Evolutionary conservation across 2,329 filamentous ascomycete genomes (phyloP).

Genomic region (Stemphylium vesicarium): DNA sequence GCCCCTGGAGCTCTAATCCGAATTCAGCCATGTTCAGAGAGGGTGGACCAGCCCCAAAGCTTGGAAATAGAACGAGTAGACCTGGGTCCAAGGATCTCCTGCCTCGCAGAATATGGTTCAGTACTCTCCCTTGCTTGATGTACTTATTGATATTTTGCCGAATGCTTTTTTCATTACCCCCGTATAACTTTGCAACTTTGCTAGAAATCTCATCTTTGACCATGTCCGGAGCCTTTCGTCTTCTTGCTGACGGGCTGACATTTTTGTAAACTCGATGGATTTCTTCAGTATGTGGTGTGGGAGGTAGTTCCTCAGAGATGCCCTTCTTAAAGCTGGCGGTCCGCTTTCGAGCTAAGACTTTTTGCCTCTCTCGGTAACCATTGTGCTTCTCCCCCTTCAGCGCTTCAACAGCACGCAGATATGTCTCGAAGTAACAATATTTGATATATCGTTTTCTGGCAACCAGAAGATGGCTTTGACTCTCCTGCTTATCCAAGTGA

Average conservation of each 20-base stretch:
- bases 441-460: conserved; percentile 11
- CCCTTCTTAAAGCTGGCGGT: conserved; percentile 10
- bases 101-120: conserved; percentile 8
- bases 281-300: not conserved
- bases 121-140: conserved; percentile 7
- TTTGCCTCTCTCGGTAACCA: conserved; percentile 1
- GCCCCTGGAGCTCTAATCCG: conserved; percentile 2
- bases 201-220: conserved; percentile 11
- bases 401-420: conserved; percentile 9
- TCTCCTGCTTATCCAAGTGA: conserved; percentile 7
- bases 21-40: conserved; percentile 3
- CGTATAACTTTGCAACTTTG: not conserved
- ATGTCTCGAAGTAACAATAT: conserved; percentile 16
- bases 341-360: not conserved
- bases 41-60: not conserved
- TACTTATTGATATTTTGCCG: conserved; percentile 7
- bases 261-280: conserved; percentile 2
- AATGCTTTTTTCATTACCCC: not conserved
- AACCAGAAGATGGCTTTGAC: conserved; percentile 5
- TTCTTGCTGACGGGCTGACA: not conserved
- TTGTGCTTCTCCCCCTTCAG: conserved; percentile 1
- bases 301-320: not conserved
- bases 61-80: conserved; percentile 13
- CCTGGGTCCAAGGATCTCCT: not conserved
- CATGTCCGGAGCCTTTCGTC: not conserved